Percentiles rank a stretch among this genome's conserved stretches.
These are phyloP conservation scores for Lepiota venenata DNA, from an alignment of 768 basidiomycete species.

Conservation along the genomic window DNA sequence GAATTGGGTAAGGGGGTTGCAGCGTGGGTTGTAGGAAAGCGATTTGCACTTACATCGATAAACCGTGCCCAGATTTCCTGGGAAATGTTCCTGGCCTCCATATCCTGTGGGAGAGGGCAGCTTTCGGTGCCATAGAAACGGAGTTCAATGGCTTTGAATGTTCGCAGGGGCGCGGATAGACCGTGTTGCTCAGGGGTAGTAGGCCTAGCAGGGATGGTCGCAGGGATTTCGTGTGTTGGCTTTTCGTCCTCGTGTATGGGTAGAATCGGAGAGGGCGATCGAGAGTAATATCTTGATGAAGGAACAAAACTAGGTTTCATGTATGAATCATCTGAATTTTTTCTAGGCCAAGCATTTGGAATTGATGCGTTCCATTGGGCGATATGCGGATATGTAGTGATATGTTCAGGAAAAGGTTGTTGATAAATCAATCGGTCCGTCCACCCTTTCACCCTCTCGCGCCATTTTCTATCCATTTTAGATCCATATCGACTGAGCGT, in stretches of 20 bases:
- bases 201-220: no score
- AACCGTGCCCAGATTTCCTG: constrained; percentile 5
- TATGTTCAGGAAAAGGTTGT: neutral
- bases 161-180: neutral
- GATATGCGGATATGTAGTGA: neutral
- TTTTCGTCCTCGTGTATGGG: no score
- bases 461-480: constrained; percentile 32
- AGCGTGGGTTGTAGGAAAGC: no score
- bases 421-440: constrained; percentile 9
- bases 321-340: neutral
- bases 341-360: constrained; percentile 6
- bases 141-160: neutral
- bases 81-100: neutral
- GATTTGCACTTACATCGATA: neutral
- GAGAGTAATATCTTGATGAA: neutral
- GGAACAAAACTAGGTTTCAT: neutral
- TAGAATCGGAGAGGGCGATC: neutral
- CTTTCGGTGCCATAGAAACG: neutral
- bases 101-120: neutral
- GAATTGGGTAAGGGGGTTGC: no score
- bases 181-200: neutral
- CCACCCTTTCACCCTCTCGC: constrained; percentile 23
- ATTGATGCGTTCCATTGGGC: neutral
- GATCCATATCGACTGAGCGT: constrained; percentile 55
- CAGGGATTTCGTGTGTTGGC: no score